Evolutionary conservation across 2,329 filamentous ascomycete genomes (phyloP), one percentile per base, ranked within the genome.

Genomic region (Fusarium siculi): DNA sequence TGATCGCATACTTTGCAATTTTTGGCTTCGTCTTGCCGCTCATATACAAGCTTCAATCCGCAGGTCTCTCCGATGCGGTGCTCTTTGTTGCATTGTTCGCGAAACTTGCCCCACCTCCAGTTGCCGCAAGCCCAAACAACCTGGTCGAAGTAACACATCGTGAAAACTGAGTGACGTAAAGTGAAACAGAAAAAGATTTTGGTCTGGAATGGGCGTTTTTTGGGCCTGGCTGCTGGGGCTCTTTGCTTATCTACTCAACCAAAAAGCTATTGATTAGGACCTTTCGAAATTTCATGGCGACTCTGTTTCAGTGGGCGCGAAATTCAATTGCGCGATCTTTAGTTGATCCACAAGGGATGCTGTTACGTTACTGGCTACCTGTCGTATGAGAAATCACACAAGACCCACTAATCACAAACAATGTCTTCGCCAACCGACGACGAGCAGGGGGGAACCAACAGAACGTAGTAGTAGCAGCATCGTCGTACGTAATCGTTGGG

Each of bases 61-160:
- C 37, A 40, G 37, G 37, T 39, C 5, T 39, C 37, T 21, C 39
- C 21, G 21, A 40, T 40, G 78, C 92, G 91, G 84, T 94, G 93
- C 81, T 94, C 93, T 82, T 91, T 92, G 81, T 91, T 89, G 85
- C 93, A 95, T 80, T 93, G 92, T 80, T 93, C 87, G 75, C 91
- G 88, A 85, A 95, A 94, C 82, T 89, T 64, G 23, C 62, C 66
- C 73, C 62, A 74, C 47, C 42, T 71, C 73, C 59, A 74, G 43
- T 62, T 59, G 36, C 72, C 55, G 49, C 66, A 76, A 44, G 43
- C 43, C 66, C 61, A 75, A 28, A 63, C 60, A 52, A 60, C 49
- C 47, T 64, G 66, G 42, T 75, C 62, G 53, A 66, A 75, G 62
- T 66, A 75, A 55, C 68, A 75, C 61, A 75, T 75, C 7, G n/a